phyloP scores from a whole-genome alignment of 108 stramenopile species.

The Fragilaria crotonensis region DNA sequence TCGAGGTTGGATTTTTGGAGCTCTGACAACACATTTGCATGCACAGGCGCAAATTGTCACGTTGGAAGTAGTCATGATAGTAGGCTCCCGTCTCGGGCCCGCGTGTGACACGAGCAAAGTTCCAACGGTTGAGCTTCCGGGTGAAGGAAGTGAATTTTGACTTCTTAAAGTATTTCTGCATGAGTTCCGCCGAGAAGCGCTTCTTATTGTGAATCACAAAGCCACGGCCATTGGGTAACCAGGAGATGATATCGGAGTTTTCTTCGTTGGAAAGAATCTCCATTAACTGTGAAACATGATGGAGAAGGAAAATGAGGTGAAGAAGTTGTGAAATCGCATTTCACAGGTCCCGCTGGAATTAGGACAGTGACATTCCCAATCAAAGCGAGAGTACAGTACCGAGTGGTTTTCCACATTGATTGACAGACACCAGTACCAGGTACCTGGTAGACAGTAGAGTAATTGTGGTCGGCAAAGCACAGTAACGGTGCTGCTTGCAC shows the following conservation, averaged over 20 bases:
- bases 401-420: too few species aligned
- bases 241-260: slow-evolving; percentile 14
- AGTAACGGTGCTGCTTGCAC: too few species aligned
- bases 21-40: slow-evolving; percentile 49
- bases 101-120: slow-evolving; percentile 43
- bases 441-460: too few species aligned
- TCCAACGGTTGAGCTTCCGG: slow-evolving; percentile 42
- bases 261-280: slow-evolving; percentile 14
- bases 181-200: slow-evolving; percentile 13
- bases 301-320: not conserved
- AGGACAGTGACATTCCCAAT: not conserved
- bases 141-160: slow-evolving; percentile 34
- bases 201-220: slow-evolving; percentile 23
- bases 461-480: too few species aligned
- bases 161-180: slow-evolving; percentile 27
- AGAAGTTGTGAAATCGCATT: not conserved
- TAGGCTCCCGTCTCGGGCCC: slow-evolving; percentile 65
- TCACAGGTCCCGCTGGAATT: not conserved
- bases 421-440: too few species aligned
- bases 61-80: slow-evolving; percentile 43
- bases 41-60: slow-evolving; percentile 27
- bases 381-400: too few species aligned
- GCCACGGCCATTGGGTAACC: slow-evolving; percentile 26
- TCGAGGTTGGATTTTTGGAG: slow-evolving; percentile 10
- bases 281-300: slow-evolving; percentile 13